These are phyloP conservation scores for Collybia mongolica DNA, from an alignment of 768 basidiomycete species.

Conservation along the genomic window DNA sequence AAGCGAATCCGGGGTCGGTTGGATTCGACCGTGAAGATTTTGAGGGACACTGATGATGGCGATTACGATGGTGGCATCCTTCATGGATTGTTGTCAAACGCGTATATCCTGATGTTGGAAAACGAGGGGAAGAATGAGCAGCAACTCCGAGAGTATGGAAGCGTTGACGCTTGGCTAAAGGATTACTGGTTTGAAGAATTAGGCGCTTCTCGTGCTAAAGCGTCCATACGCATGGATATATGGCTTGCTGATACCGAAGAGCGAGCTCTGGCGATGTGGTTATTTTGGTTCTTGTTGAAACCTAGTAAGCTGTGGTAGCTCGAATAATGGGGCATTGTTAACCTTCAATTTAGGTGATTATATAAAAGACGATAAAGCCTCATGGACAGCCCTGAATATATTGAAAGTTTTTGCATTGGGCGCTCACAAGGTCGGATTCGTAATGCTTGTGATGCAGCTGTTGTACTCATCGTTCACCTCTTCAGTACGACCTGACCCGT, in stretches of 20 bases:
- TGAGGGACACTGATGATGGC: conserved; percentile 14
- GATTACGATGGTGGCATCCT: conserved; percentile 24
- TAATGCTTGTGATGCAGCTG: neutral
- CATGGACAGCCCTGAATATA: conserved; percentile 46
- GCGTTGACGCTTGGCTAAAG: conserved; percentile 61
- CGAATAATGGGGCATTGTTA: neutral
- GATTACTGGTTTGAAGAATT: conserved; percentile 63
- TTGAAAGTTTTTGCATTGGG: conserved; percentile 65
- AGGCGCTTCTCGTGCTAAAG: conserved; percentile 53
- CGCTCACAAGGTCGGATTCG: conserved; percentile 49
- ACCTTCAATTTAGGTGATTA: conserved; percentile 44
- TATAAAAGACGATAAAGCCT: conserved; percentile 31
- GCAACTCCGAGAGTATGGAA: conserved; percentile 71
- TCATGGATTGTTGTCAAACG: conserved; percentile 58
- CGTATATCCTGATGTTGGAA: conserved; percentile 80
- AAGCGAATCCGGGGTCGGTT: conserved; percentile 50
- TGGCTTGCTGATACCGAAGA: conserved; percentile 60
- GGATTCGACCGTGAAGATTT: conserved; percentile 30
- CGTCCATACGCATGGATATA: conserved; percentile 35
- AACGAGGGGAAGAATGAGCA: conserved; percentile 71
- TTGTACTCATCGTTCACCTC: conserved; percentile 6
- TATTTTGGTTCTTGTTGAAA: conserved; percentile 71
- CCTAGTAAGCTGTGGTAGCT: conserved; percentile 41
- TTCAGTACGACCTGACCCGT: conserved; percentile 60
- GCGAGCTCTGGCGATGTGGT: conserved; percentile 70